Percentiles rank a stretch among this genome's conserved stretches.
phyloP scores from a whole-genome alignment of 352 stramenopile genomes.

The Thalassiosira mediterranea region DNA sequence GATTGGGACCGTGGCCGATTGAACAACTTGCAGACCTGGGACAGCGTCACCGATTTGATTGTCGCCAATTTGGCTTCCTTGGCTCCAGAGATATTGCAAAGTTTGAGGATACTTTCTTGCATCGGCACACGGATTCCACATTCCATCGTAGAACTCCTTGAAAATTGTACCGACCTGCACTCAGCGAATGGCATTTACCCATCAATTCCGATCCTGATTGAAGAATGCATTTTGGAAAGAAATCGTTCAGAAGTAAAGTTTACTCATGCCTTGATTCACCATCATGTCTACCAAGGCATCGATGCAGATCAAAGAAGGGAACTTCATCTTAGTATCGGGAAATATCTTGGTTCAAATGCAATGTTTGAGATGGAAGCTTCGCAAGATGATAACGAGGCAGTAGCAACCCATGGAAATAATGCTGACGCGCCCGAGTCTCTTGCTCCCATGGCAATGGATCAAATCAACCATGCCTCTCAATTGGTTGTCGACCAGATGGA shows the following conservation, averaged over 20 bases:
- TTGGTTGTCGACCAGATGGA: neutral
- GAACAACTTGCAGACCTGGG: slow-evolving; percentile 11
- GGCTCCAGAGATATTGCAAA: neutral
- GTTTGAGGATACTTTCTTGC: slow-evolving; percentile 25
- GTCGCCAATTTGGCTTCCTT: slow-evolving; percentile 28
- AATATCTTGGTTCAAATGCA: slow-evolving; percentile 4
- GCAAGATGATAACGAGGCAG: too few relatives aligned
- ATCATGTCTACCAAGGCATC: slow-evolving; percentile 17
- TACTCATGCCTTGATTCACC: slow-evolving; percentile 24
- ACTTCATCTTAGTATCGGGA: slow-evolving; percentile 16
- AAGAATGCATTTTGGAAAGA: slow-evolving; percentile 4
- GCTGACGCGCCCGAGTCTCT: too few relatives aligned
- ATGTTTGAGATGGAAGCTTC: too few relatives aligned
- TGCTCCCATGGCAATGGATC: slow-evolving; percentile 21
- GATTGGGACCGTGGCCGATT: slow-evolving; percentile 21
- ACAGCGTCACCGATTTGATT: slow-evolving; percentile 36
- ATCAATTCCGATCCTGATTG: slow-evolving; percentile 8
- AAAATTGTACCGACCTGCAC: neutral
- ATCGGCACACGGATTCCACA: slow-evolving; percentile 28
- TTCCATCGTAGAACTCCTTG: slow-evolving; percentile 16
- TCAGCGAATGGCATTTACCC: neutral
- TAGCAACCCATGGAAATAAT: too few relatives aligned
- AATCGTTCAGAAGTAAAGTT: slow-evolving; percentile 11
- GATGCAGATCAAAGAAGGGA: neutral
- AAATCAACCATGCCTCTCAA: slow-evolving; percentile 15